These are phyloP conservation scores for Stachybotrys chartarum DNA, from an alignment of 2,329 filamentous ascomycete genomes.

Conservation along the genomic window DNA sequence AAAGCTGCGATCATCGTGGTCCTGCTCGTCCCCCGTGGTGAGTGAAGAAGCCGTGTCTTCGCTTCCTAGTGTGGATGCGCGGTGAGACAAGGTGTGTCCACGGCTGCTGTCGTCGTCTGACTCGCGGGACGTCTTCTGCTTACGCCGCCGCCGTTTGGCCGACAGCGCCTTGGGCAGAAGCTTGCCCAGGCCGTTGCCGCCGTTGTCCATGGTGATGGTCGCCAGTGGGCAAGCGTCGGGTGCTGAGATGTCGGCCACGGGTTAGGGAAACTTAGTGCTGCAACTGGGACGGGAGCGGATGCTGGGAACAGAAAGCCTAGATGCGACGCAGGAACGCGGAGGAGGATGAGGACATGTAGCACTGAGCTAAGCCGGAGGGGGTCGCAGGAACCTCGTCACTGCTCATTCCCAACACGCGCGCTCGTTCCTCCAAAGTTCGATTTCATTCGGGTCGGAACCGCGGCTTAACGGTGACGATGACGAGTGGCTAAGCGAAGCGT, in stretches of 20 bases:
- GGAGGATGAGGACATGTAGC: background rate
- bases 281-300: too few relatives aligned
- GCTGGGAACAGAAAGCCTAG: too few relatives aligned
- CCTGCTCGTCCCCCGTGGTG: slow-evolving; percentile 24
- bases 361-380: background rate
- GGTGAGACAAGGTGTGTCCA: slow-evolving; percentile 27
- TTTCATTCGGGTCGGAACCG: background rate
- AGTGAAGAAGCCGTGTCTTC: slow-evolving; percentile 20
- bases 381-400: background rate
- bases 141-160: slow-evolving; percentile 33
- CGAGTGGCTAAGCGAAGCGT: background rate
- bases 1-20: slow-evolving; percentile 20
- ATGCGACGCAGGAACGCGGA: background rate
- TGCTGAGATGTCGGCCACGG: background rate
- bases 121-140: background rate
- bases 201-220: slow-evolving; percentile 10
- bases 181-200: slow-evolving; percentile 34
- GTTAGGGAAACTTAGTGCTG: background rate
- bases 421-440: background rate
- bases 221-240: background rate
- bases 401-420: background rate
- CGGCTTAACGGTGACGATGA: background rate
- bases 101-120: slow-evolving; percentile 19
- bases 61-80: slow-evolving; percentile 27
- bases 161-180: slow-evolving; percentile 45